A percentile compares a stretch with the other conserved stretches of the same genome.
Conservation (phyloP, 2,329 filamentous ascomycete species). For the Westerdykella aurantiaca region DNA sequence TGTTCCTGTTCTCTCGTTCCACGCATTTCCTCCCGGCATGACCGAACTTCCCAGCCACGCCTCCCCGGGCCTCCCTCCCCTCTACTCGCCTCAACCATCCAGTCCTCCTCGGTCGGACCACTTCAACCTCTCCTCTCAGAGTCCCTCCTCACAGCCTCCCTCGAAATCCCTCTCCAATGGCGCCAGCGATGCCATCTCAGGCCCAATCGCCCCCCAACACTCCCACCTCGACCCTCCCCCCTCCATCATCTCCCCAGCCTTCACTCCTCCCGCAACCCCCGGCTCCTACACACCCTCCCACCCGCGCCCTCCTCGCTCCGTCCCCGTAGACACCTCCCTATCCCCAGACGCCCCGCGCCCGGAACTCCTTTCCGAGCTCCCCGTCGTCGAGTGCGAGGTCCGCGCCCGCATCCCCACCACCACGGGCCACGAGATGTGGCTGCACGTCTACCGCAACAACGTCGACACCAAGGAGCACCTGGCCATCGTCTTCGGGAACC, state of each 20-base stretch:
- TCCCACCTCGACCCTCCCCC: constrained; percentile 27
- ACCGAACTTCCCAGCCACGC: constrained; percentile 52
- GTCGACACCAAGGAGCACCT: constrained; percentile 93
- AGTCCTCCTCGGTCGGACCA: constrained; percentile 36
- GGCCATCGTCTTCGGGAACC: constrained; percentile 89
- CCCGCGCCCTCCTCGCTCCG: constrained; percentile 34
- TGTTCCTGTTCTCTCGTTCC: neutral
- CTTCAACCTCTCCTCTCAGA: constrained; percentile 27
- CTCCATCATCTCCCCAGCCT: constrained; percentile 45
- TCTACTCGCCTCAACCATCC: constrained; percentile 50
- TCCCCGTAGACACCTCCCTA: constrained; percentile 39
- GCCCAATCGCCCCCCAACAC: too few relatives aligned
- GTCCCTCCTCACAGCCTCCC: constrained; percentile 10
- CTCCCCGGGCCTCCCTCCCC: constrained; percentile 47
- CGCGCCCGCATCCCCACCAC: constrained; percentile 92
- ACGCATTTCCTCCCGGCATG: constrained; percentile 34
- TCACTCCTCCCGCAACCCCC: constrained; percentile 38
- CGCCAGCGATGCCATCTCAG: neutral
- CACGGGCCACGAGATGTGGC: constrained; percentile 88
- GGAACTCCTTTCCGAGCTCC: constrained; percentile 67
- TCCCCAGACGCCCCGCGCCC: constrained; percentile 51
- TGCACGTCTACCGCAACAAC: constrained; percentile 90
- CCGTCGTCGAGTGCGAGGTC: constrained; percentile 86
- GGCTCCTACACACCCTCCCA: constrained; percentile 30
- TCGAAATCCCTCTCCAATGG: constrained; percentile 7